Base-by-base conservation (phyloP, 1,139 yeast species). In the Tardiomyces blankii region DNA sequence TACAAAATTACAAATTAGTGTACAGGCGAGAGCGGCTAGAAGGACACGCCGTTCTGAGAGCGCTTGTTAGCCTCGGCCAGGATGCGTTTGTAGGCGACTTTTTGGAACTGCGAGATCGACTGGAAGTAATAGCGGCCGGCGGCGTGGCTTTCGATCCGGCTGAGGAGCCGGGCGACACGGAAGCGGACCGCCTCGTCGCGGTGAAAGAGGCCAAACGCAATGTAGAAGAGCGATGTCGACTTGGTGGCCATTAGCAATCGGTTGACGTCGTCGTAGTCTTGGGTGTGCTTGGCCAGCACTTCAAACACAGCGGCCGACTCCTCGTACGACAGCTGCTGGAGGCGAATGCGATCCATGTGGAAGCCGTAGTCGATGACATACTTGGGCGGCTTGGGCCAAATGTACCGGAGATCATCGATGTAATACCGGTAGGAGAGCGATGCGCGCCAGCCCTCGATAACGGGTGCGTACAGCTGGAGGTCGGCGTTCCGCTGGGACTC, bases 181-280 rank as follows among this genome's bases (percentile, higher is more conserved):
- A 51, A 42, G 19, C 69, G 54, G 7, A 63, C 61, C 18, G 50
- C 51, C 2, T 54, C 44, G 41, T 51, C 55, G 13, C 61, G 62
- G 49, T 66, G 70, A 47, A 64, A 63, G 32, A 66, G 51, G 2
- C 70, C 70, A 40, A 58, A 49, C 5, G 63, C 61, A 23, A 66
- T 46, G 42, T 58, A 61, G 46, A 57, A 57, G 43, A 66, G 51
- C 46, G 49, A 6, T 48, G 49, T 14, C 40, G 52, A 38, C 41
- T 41, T 43, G 25, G 50, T 39, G 33, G 63, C 59, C 19, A 61
- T 49, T 45, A 66, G 50, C 30, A 65, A 49, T 44, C 59, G 56
- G 46, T 60, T 62, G 44, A 64, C 52, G 42, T 64, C 68, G 38
- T 60, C 61, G 40, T 57, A 57, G 44, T 57, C 63, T 38, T 51